These are phyloP conservation scores for Rheum nobile DNA, from an alignment of 148 eudicot genomes.

Conservation along the genomic window DNA sequence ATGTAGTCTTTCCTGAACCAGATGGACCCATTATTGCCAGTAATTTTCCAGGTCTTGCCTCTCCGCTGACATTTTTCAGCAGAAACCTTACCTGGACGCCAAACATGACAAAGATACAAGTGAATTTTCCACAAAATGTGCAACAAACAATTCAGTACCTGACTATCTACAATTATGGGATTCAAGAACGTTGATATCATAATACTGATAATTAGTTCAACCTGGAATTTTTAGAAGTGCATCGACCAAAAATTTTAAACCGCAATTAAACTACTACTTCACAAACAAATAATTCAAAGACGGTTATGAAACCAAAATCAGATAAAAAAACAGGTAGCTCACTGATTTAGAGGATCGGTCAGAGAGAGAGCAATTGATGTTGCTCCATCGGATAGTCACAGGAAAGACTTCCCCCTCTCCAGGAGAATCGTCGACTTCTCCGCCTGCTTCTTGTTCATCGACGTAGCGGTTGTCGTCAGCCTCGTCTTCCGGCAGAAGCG, in stretches of 20 bases:
- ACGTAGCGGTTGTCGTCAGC: conserved; percentile 16
- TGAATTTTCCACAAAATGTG: not conserved
- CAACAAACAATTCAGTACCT: not conserved
- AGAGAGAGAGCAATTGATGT: conserved; percentile 57
- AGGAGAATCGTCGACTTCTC: conserved; percentile 20
- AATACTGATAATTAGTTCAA: too few relatives aligned
- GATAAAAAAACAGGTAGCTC: conserved; percentile 8
- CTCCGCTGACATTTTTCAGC: conserved; percentile 77
- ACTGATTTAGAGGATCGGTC: conserved; percentile 56
- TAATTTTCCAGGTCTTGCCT: conserved; percentile 84
- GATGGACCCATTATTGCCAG: conserved; percentile 99
- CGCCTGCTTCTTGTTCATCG: conserved; percentile 15
- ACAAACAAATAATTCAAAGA: not conserved
- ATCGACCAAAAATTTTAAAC: not conserved
- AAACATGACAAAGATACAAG: not conserved
- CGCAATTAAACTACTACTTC: not conserved
- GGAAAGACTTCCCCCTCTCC: conserved; percentile 48
- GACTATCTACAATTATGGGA: not conserved
- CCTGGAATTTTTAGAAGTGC: not conserved
- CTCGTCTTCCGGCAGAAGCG: conserved; percentile 29
- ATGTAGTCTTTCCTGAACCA: conserved; percentile 96
- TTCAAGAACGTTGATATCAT: too few relatives aligned
- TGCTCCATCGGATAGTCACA: conserved; percentile 72
- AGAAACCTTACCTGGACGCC: conserved; percentile 56
- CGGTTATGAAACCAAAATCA: not conserved